Evolutionary conservation across 192 early-diverging fungal genomes (phyloP).

Genomic region (Backusella sp.): DNA sequence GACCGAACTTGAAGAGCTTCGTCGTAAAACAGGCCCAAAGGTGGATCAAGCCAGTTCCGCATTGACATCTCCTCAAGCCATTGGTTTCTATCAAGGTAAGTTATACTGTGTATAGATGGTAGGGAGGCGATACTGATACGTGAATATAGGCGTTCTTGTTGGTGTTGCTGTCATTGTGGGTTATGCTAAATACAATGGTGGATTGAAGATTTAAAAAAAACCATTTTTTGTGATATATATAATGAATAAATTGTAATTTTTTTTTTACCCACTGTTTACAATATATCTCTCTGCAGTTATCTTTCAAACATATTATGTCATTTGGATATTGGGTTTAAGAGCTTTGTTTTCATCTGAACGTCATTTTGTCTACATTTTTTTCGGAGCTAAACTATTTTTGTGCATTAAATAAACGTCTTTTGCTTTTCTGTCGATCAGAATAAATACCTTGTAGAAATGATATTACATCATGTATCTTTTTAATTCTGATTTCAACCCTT

Average conservation of each 20-base stretch:
- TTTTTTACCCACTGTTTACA: too few species aligned
- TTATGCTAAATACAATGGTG: constrained; percentile 19
- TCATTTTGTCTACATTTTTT: too few species aligned
- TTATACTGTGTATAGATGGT: neutral
- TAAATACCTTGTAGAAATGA: too few species aligned
- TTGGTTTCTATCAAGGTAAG: constrained; percentile 27
- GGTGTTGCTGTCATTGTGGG: constrained; percentile 21
- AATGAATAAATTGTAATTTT: neutral
- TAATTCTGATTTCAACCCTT: too few species aligned
- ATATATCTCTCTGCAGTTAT: too few species aligned
- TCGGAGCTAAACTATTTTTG: too few species aligned
- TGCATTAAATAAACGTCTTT: too few species aligned
- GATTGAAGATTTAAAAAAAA: neutral
- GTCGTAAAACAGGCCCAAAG: constrained; percentile 15
- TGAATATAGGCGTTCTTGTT: constrained; percentile 20
- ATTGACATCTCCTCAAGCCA: constrained; percentile 19
- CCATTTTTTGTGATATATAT: neutral
- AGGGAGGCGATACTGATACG: neutral
- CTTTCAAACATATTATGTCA: too few species aligned
- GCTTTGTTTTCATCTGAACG: too few species aligned
- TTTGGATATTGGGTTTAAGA: too few species aligned
- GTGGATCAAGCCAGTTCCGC: constrained; percentile 16
- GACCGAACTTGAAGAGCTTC: constrained; percentile 23
- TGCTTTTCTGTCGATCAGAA: too few species aligned
- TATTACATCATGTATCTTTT: too few species aligned